phyloP scores from a whole-genome alignment of 2,329 filamentous ascomycete species.

The Canariomyces notabilis region DNA sequence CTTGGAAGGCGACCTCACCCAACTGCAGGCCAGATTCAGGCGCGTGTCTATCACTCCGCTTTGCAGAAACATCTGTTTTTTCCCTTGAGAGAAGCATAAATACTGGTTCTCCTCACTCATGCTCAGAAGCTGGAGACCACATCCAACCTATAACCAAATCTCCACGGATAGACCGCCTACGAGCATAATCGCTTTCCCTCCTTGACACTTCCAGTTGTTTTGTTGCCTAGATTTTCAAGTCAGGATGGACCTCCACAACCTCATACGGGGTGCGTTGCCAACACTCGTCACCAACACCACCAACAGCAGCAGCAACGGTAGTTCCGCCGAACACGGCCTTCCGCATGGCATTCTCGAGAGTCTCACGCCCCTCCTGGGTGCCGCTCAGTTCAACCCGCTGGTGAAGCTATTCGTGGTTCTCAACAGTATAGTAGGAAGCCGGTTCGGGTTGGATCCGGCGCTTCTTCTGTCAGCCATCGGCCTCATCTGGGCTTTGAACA shows the following conservation, averaged over 20 bases:
- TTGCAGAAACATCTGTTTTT: too few species aligned
- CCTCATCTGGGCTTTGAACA: constrained; percentile 43
- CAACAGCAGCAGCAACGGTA: constrained; percentile 11
- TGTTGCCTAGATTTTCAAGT: too few species aligned
- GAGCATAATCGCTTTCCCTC: too few species aligned
- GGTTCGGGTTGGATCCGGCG: constrained; percentile 46
- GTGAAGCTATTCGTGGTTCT: constrained; percentile 40
- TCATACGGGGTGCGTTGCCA: constrained; percentile 23
- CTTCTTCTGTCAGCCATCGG: constrained; percentile 42
- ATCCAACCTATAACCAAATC: too few species aligned
- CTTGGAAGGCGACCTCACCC: too few species aligned
- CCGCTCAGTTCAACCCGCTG: constrained; percentile 35
- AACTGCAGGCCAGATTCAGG: too few species aligned
- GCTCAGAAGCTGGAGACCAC: too few species aligned
- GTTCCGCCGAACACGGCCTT: constrained; percentile 14
- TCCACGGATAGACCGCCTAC: too few species aligned
- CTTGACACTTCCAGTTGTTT: too few species aligned
- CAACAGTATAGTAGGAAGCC: constrained; percentile 40
- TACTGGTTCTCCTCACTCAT: too few species aligned
- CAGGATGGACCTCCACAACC: constrained; percentile 26
- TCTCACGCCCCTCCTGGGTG: constrained; percentile 42
- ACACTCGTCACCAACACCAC: constrained; percentile 22
- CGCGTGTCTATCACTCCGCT: too few species aligned
- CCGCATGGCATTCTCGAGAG: constrained; percentile 36
- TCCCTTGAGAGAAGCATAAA: too few species aligned